Evolutionary conservation across 176 grass and related monocot genomes (phyloP).

Genomic region (Oryza nivara): DNA sequence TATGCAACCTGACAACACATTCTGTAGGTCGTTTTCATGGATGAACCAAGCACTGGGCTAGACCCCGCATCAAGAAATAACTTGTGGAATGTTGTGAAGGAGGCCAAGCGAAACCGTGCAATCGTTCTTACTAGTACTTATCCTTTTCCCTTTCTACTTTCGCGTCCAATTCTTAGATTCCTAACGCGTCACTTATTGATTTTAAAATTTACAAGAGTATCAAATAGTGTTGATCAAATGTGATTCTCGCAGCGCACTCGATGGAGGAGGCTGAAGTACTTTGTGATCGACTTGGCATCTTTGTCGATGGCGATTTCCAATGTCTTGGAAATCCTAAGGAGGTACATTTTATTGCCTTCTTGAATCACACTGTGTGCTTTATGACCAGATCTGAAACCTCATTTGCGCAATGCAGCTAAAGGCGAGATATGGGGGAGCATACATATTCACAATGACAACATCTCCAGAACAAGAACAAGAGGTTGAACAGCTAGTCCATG

Average conservation of each 20-base stretch:
- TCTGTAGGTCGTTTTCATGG: constrained; percentile 87
- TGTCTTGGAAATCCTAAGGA: constrained; percentile 76
- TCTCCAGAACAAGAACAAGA: constrained; percentile 31
- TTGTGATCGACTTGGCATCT: constrained; percentile 67
- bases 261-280: constrained; percentile 77
- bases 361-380: not conserved
- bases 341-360: constrained; percentile 20
- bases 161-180: constrained; percentile 16
- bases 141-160: constrained; percentile 32
- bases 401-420: constrained; percentile 38
- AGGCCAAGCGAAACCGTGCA: constrained; percentile 63
- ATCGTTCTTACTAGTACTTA: constrained; percentile 76
- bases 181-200: not conserved
- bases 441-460: constrained; percentile 56
- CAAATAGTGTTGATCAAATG: constrained; percentile 23
- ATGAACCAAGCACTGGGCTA: constrained; percentile 87
- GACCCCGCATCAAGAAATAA: constrained; percentile 81
- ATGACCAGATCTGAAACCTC: not conserved
- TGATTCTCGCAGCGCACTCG: constrained; percentile 56
- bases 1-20: constrained; percentile 22
- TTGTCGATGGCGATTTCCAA: constrained; percentile 59
- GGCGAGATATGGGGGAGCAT: constrained; percentile 51
- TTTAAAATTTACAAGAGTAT: constrained; percentile 18
- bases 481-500: constrained; percentile 41
- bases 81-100: constrained; percentile 76